Evolutionary conservation across 202 grass and related monocot species (phyloP).

Genomic region (Carex sylvatica): DNA sequence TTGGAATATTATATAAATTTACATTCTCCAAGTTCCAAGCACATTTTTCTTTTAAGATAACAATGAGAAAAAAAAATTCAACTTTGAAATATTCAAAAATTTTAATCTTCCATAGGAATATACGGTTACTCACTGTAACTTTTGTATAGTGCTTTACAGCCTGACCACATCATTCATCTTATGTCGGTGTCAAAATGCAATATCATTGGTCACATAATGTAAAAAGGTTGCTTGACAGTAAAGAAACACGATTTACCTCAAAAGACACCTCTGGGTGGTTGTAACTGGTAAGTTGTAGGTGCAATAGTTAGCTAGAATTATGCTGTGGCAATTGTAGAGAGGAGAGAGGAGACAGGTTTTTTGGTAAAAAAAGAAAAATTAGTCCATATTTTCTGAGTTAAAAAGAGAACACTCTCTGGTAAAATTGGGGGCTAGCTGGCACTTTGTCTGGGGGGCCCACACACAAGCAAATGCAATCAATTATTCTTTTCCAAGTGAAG

Average conservation of each 20-base stretch:
- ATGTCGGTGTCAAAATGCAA: neutral
- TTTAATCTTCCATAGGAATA: too few species aligned
- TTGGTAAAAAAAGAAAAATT: neutral
- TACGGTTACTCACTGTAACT: too few species aligned
- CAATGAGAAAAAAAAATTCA: too few species aligned
- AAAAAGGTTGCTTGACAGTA: neutral
- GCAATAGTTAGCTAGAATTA: neutral
- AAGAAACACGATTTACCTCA: neutral
- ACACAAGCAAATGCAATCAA: slow-evolving; percentile 21
- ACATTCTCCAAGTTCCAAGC: neutral
- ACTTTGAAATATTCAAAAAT: too few species aligned
- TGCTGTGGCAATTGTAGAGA: neutral
- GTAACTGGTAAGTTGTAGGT: neutral
- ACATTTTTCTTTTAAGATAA: neutral
- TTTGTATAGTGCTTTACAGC: neutral
- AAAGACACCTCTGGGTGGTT: neutral
- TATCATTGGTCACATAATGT: neutral
- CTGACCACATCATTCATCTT: neutral
- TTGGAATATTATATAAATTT: neutral
- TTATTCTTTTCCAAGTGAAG: neutral
- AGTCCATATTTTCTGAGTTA: neutral
- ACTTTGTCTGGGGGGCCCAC: slow-evolving; percentile 1
- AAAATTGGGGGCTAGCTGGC: slow-evolving; percentile 19
- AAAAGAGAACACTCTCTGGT: neutral
- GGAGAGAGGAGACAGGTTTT: neutral